These are phyloP conservation scores for Tricholoma bakamatsutake DNA, from an alignment of 768 basidiomycete genomes.

Conservation along the genomic window DNA sequence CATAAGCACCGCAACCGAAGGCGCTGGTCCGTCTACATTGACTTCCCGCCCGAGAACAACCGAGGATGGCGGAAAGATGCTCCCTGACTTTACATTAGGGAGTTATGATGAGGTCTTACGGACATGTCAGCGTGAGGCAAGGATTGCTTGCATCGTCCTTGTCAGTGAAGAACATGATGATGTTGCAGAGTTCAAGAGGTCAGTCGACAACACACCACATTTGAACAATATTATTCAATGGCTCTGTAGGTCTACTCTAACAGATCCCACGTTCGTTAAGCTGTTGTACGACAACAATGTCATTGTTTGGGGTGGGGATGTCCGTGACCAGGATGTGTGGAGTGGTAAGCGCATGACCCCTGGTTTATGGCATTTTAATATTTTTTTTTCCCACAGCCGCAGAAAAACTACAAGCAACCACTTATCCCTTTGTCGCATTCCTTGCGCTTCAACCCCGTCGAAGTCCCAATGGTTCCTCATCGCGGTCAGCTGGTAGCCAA, in stretches of 20 bases:
- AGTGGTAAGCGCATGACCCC: slow-evolving; percentile 35
- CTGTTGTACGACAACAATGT: slow-evolving; percentile 69
- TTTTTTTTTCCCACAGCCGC: slow-evolving; percentile 26
- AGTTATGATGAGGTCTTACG: slow-evolving; percentile 78
- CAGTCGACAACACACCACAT: slow-evolving; percentile 11
- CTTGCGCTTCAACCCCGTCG: slow-evolving; percentile 78
- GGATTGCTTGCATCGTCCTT: slow-evolving; percentile 75
- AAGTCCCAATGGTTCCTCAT: slow-evolving; percentile 29
- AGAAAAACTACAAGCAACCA: slow-evolving; percentile 79
- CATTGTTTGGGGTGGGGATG: slow-evolving; percentile 90
- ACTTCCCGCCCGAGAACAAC: slow-evolving; percentile 26
- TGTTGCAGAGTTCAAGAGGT: slow-evolving; percentile 83
- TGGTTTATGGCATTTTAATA: slow-evolving; percentile 4
- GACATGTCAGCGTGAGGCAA: slow-evolving; percentile 61
- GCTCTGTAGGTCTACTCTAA: slow-evolving; percentile 60
- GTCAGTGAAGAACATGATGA: slow-evolving; percentile 91
- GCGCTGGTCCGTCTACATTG: slow-evolving; percentile 42
- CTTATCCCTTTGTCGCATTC: slow-evolving; percentile 92
- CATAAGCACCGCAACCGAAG: slow-evolving; percentile 22
- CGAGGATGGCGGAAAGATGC: slow-evolving; percentile 37
- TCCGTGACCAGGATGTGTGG: slow-evolving; percentile 79
- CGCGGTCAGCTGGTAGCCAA: slow-evolving; percentile 25
- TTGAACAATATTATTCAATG: neutral
- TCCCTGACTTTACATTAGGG: slow-evolving; percentile 80
- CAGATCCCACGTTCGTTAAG: slow-evolving; percentile 64